Evolutionary conservation across 345 rosid genomes (phyloP), one percentile per base, ranked within the genome.

Genomic region (Euphorbia pulcherrima): DNA sequence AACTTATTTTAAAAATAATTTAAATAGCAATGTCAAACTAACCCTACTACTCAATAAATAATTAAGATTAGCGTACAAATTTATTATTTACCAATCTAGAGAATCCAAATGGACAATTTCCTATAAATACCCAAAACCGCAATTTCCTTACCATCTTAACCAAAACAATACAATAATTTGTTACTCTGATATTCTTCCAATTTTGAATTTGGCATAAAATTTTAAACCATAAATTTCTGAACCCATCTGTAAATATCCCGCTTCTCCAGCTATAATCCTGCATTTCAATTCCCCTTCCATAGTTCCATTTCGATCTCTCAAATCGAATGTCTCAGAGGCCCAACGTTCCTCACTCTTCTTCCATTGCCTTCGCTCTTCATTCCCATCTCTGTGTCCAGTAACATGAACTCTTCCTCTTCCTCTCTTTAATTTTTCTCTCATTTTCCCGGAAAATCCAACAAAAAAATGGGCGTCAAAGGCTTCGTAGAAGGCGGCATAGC

Each of bases 401-500:
- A 88, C 60, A 82, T 81, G 82, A 87, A 72, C 80, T 78, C 90
- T 6, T 83, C 33, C 58, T 79, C 87, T 52, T 76, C 82, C 57
- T 17, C 41, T 13, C 47, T 28, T 59, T 33, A 4, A 61, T 21
- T 2, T 4, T 40, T 6, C 16, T 3, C 5, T 28, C 61, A 33
- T 11, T 62, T 62, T 24, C n/a, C 52, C 4, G 33, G 6, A 16
- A 41, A 62, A 40, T 33, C 37, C 37, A 2, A 3, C 4, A 7
- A 33, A 57, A 41, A 24, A 9, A 90, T 91, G 97, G 96, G 92
- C 50, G 72, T 84, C 2, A 91, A 90, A 76, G 96, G 93, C 1
- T 91, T 91, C 33, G 91, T 85, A 16, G 97, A 91, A 78, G 97
- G 97, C 69, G 97, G 97, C 39, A 78, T 89, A 20, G 97, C 97